A percentile compares a stretch with the other conserved stretches of the same genome.
Conservation (phyloP, 192 early-diverging fungal species). For the Spizellomyces punctatus region DNA sequence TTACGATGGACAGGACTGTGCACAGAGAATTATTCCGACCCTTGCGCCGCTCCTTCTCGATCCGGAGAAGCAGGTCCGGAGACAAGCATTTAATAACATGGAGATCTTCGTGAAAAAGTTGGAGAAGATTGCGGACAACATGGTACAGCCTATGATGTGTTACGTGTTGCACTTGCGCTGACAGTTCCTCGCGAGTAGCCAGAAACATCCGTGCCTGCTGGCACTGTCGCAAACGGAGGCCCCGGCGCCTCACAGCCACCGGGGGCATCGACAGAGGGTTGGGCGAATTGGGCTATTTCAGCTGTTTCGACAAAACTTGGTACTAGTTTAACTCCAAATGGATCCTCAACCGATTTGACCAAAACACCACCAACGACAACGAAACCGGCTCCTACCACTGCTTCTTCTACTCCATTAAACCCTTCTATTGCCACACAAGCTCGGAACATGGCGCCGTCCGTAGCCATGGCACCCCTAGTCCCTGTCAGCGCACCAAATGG, state of each 20-base stretch:
- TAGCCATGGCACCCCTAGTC: constrained; percentile 11
- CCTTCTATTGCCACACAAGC: no score
- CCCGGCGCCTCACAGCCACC: no score
- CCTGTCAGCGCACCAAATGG: constrained; percentile 11
- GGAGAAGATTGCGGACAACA: constrained; percentile 66
- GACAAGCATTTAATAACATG: constrained; percentile 79
- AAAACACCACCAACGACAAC: not conserved
- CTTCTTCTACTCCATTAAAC: no score
- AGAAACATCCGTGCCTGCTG: no score
- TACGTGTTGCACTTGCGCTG: not conserved
- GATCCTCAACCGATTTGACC: not conserved
- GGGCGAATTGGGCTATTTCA: constrained; percentile 90
- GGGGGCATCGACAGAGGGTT: constrained; percentile 55
- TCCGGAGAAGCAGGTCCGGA: constrained; percentile 79
- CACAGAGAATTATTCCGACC: constrained; percentile 74
- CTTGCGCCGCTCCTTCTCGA: constrained; percentile 71
- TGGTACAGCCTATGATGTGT: constrained; percentile 41
- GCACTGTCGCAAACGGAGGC: no score
- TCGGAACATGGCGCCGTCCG: not conserved
- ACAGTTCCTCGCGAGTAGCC: not conserved
- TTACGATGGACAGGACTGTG: constrained; percentile 71
- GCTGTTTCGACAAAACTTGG: constrained; percentile 38
- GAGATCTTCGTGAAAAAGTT: constrained; percentile 68
- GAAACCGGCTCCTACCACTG: no score
- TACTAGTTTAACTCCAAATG: not conserved